Evolutionary conservation across 2,329 filamentous ascomycete species (phyloP), one percentile per base, ranked within the genome.

Genomic region (Penicillium vulpinum): DNA sequence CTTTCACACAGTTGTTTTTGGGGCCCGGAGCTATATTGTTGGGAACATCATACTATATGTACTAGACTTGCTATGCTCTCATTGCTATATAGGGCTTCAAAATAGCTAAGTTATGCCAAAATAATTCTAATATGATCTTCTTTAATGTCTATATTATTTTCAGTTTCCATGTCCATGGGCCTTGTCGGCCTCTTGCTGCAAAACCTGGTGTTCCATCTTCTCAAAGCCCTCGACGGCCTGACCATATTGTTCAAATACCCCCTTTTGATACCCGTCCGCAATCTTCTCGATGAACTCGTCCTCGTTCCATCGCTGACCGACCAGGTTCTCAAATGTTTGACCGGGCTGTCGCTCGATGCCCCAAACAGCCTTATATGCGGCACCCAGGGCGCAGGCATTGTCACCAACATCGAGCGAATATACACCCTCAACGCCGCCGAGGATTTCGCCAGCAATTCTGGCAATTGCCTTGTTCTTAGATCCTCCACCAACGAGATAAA

Each of bases 301-400:
- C 76, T 96, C 93, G 59, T 85, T 85, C 94, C 94, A 99, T 61
- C 94, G 81, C 70, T 80, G 80, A 8, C 89, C 91, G 60, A 99
- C 88, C 62, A 96, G 80, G 59, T 93, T 88, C 71, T 97, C 94
- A 77, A 97, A 97, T 4, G 83, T 90, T 82, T 96, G 87, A 18
- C 80, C 81, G 0, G 66, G 73, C 24, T 75, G 74, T 46, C 90
- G 80, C 79, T 94, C 91, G 54, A 91, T 80, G 1, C 89, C 92
- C 94, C 94, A 99, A 0, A 96, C 87, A 15, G 94, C 93, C 78
- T 97, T 97, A 77, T 97, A 97, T 26, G 93, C 93, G 7, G 91
- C 91, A 15, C 94, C 94, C 15, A 97, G 78, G 11, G 93, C 94
- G 76, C 94, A 99, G 3, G 94, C 93, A 77, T 96, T 97, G 26